Conservation (phyloP, 768 basidiomycete species). For the Dacryopinax primogenitus region DNA sequence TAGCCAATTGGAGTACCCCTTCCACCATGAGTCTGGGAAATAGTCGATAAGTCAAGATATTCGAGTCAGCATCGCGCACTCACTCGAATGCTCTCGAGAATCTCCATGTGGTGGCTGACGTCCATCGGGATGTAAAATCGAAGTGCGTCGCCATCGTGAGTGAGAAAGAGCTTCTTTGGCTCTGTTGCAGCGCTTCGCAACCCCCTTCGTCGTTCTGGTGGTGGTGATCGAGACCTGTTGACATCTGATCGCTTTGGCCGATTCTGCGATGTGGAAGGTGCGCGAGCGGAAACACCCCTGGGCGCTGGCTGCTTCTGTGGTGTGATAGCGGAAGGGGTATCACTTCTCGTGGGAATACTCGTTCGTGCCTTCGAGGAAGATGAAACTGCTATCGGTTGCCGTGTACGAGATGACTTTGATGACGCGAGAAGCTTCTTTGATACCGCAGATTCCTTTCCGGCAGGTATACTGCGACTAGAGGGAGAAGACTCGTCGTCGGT, state of each 20-base stretch:
- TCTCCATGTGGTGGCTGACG: not conserved
- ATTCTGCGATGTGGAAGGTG: not conserved
- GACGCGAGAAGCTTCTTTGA: not conserved
- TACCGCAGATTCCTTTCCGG: not conserved
- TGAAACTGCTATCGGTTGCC: not conserved
- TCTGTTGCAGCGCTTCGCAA: not conserved
- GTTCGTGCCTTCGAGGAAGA: not conserved
- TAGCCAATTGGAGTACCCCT: not conserved
- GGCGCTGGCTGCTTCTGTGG: not conserved
- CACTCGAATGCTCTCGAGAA: not conserved
- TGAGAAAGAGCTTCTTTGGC: not conserved
- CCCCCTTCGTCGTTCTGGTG: not conserved
- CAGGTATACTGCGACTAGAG: not conserved
- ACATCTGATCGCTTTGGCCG: not conserved
- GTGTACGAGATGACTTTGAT: not conserved
- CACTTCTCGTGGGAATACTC: not conserved
- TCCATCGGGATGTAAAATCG: constrained; percentile 3
- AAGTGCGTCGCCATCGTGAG: not conserved
- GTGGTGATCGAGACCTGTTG: not conserved
- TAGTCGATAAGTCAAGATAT: not conserved
- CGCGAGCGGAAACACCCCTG: not conserved
- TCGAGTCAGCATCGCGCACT: not conserved
- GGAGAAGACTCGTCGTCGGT: not conserved
- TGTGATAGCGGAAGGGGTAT: not conserved
- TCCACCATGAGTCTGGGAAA: not conserved